Conservation (phyloP, 2,329 filamentous ascomycete species). For the Beauveria sp. region DNA sequence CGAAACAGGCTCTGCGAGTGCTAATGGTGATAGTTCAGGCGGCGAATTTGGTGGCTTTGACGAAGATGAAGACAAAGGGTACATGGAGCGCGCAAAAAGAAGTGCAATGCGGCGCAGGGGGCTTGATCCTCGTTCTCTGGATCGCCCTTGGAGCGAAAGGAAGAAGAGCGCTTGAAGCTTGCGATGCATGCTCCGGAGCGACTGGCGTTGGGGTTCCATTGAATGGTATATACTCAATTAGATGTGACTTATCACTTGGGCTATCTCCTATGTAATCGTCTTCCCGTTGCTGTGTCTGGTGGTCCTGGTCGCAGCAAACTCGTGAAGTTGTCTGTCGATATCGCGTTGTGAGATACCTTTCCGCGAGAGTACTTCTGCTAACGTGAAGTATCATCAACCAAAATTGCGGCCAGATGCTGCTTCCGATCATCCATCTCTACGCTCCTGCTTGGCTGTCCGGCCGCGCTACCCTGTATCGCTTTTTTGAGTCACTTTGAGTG, state of each 20-base stretch:
- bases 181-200: neutral
- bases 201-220: neutral
- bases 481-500: too few relatives aligned
- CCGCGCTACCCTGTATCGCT: too few relatives aligned
- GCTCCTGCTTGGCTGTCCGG: too few relatives aligned
- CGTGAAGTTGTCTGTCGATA: too few relatives aligned
- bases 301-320: too few relatives aligned
- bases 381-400: too few relatives aligned
- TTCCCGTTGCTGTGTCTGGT: too few relatives aligned
- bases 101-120: conserved; percentile 68
- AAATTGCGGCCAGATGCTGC: too few relatives aligned
- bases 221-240: neutral
- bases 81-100: conserved; percentile 65
- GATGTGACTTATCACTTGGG: neutral
- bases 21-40: neutral
- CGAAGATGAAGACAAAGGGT: conserved; percentile 62
- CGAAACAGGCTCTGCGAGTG: conserved; percentile 30
- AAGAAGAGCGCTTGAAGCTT: neutral
- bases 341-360: too few relatives aligned
- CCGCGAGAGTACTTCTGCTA: too few relatives aligned
- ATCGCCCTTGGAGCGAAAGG: neutral
- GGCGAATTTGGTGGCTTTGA: conserved; percentile 63
- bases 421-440: too few relatives aligned
- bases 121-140: conserved; percentile 51
- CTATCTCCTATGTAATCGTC: neutral